Evolutionary conservation across 805 yeast genomes (phyloP).

Genomic region (Wickerhamiella vanderwaltii): DNA sequence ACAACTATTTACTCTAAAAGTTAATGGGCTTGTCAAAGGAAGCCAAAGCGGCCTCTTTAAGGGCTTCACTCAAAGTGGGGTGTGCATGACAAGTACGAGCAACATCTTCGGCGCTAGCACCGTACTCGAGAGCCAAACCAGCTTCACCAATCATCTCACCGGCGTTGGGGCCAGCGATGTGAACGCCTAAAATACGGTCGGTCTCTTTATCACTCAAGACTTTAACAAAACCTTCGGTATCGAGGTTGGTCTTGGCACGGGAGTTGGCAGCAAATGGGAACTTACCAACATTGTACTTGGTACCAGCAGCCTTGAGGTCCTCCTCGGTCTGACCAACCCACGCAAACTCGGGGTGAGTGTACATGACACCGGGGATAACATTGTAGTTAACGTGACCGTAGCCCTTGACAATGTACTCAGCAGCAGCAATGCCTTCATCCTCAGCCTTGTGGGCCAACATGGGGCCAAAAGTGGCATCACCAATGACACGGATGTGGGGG

Average conservation of each 20-base stretch:
- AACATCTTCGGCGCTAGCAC: slow-evolving; percentile 95
- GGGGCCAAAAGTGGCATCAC: slow-evolving; percentile 97
- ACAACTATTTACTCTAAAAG: too few relatives aligned
- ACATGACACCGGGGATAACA: slow-evolving; percentile 97
- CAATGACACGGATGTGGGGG: slow-evolving; percentile 92
- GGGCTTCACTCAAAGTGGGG: slow-evolving; percentile 95
- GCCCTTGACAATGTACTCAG: slow-evolving; percentile 82
- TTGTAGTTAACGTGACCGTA: slow-evolving; percentile 97
- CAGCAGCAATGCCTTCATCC: slow-evolving; percentile 99
- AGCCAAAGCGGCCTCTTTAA: slow-evolving; percentile 94
- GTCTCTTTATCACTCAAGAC: slow-evolving; percentile 93
- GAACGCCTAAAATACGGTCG: slow-evolving; percentile 90
- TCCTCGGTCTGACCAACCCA: slow-evolving; percentile 98
- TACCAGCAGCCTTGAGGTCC: slow-evolving; percentile 85
- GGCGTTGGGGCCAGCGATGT: slow-evolving; percentile 95
- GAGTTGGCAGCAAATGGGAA: slow-evolving; percentile 99
- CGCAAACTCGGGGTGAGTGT: slow-evolving; percentile 98
- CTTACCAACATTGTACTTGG: slow-evolving; percentile 86
- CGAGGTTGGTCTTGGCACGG: slow-evolving; percentile 96
- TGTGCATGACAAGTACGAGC: slow-evolving; percentile 98
- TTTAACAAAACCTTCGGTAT: slow-evolving; percentile 96
- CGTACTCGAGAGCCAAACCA: slow-evolving; percentile 94
- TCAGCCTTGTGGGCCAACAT: slow-evolving; percentile 99
- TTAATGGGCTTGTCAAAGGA: slow-evolving; percentile 86
- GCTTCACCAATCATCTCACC: slow-evolving; percentile 99